Conservation (phyloP, 1,139 yeast genomes). For the Candida tetrigidarum region DNA sequence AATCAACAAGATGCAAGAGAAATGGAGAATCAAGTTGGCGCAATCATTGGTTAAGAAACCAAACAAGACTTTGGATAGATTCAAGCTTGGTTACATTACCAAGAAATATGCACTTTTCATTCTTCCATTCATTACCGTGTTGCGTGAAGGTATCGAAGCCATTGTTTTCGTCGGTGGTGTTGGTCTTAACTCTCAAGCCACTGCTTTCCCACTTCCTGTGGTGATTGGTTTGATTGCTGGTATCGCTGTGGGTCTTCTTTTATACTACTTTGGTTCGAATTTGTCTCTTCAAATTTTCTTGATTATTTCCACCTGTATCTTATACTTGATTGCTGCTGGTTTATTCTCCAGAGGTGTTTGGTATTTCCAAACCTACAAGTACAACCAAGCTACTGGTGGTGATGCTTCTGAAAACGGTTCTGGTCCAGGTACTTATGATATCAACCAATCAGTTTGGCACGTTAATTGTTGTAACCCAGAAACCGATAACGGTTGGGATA, state of each 20-base stretch:
- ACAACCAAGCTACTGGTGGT: constrained; percentile 72
- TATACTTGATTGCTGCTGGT: constrained; percentile 88
- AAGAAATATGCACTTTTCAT: constrained; percentile 74
- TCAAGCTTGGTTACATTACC: constrained; percentile 38
- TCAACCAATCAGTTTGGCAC: constrained; percentile 81
- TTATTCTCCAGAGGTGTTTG: constrained; percentile 89
- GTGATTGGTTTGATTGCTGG: constrained; percentile 75
- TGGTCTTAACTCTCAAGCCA: constrained; percentile 73
- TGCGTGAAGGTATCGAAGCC: constrained; percentile 89
- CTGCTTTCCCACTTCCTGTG: constrained; percentile 83
- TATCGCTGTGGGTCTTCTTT: constrained; percentile 56
- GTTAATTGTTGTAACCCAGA: constrained; percentile 94
- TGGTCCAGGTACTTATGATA: constrained; percentile 92
- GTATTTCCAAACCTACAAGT: constrained; percentile 74
- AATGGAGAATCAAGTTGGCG: constrained; percentile 87
- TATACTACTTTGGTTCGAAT: constrained; percentile 78
- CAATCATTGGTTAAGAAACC: constrained; percentile 58
- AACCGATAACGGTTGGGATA: constrained; percentile 90
- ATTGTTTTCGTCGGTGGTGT: constrained; percentile 88
- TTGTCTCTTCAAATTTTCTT: constrained; percentile 81
- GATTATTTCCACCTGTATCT: constrained; percentile 77
- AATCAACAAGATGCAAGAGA: constrained; percentile 82
- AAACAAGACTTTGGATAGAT: constrained; percentile 28
- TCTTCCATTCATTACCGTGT: constrained; percentile 75
- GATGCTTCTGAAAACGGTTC: constrained; percentile 89